Evolutionary conservation across 2,329 filamentous ascomycete species (phyloP).

Genomic region (Myrmaecium sp.): DNA sequence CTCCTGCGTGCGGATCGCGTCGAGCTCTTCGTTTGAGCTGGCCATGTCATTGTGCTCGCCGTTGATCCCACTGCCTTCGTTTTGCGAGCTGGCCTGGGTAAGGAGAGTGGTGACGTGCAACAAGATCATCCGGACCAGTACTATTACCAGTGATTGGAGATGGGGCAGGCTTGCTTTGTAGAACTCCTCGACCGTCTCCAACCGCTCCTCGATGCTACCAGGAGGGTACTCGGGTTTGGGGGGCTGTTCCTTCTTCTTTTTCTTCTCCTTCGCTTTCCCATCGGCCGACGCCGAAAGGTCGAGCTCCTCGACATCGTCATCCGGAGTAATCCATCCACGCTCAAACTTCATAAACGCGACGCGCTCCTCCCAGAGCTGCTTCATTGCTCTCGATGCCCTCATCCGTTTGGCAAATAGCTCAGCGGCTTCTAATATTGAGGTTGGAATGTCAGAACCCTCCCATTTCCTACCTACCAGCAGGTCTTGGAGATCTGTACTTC

Average conservation of each 20-base stretch:
- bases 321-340: constrained; percentile 58
- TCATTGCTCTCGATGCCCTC: constrained; percentile 77
- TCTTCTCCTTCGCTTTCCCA: constrained; percentile 4
- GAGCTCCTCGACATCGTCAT: constrained; percentile 29
- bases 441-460: constrained; percentile 87
- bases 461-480: constrained; percentile 66
- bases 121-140: constrained; percentile 75
- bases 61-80: constrained; percentile 28
- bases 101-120: constrained; percentile 78
- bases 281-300: constrained; percentile 20
- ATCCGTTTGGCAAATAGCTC: constrained; percentile 81
- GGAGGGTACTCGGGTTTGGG: constrained; percentile 25
- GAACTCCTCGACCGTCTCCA: constrained; percentile 62
- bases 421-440: constrained; percentile 88
- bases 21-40: constrained; percentile 50
- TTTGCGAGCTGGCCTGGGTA: constrained; percentile 29
- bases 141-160: constrained; percentile 82
- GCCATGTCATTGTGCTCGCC: constrained; percentile 23
- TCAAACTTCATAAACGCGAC: constrained; percentile 86
- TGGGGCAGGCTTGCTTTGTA: constrained; percentile 69
- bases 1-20: constrained; percentile 66
- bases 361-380: constrained; percentile 87
- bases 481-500: constrained; percentile 63
- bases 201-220: constrained; percentile 42
- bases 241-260: constrained; percentile 19